Conservation (phyloP, 2,329 filamentous ascomycete species). For the Peltaster fructicola region DNA sequence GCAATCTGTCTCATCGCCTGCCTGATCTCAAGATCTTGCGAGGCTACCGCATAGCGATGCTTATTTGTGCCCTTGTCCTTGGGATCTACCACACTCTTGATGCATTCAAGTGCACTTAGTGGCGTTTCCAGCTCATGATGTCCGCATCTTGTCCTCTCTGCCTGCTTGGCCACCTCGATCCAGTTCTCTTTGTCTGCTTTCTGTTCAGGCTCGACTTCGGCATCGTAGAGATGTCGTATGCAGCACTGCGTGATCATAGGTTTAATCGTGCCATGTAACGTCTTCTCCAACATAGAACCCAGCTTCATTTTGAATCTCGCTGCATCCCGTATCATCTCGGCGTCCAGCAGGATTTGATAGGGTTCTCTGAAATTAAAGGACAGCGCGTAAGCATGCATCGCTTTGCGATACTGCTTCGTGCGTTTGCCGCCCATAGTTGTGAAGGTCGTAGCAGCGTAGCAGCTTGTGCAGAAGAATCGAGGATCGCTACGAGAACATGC, state of each 20-base stretch:
- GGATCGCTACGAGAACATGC: too few relatives aligned
- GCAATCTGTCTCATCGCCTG: slow-evolving; percentile 46
- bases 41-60: slow-evolving; percentile 62
- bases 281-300: slow-evolving; percentile 56
- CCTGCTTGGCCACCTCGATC: slow-evolving; percentile 57
- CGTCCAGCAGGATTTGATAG: slow-evolving; percentile 83
- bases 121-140: slow-evolving; percentile 61
- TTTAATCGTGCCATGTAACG: slow-evolving; percentile 75
- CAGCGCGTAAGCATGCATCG: slow-evolving; percentile 81
- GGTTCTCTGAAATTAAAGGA: slow-evolving; percentile 83
- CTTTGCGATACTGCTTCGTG: slow-evolving; percentile 64
- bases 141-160: slow-evolving; percentile 60
- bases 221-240: slow-evolving; percentile 58
- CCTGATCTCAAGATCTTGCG: slow-evolving; percentile 49
- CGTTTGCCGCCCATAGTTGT: slow-evolving; percentile 49
- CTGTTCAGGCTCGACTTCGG: slow-evolving; percentile 7
- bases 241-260: slow-evolving; percentile 71
- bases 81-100: slow-evolving; percentile 59
- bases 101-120: slow-evolving; percentile 50
- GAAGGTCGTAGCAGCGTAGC: too few relatives aligned
- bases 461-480: too few relatives aligned
- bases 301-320: slow-evolving; percentile 80
- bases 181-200: slow-evolving; percentile 30
- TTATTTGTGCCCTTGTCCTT: slow-evolving; percentile 57
- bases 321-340: slow-evolving; percentile 66